These are phyloP conservation scores for Pichia californica DNA, from an alignment of 805 yeast species.

Conservation along the genomic window DNA sequence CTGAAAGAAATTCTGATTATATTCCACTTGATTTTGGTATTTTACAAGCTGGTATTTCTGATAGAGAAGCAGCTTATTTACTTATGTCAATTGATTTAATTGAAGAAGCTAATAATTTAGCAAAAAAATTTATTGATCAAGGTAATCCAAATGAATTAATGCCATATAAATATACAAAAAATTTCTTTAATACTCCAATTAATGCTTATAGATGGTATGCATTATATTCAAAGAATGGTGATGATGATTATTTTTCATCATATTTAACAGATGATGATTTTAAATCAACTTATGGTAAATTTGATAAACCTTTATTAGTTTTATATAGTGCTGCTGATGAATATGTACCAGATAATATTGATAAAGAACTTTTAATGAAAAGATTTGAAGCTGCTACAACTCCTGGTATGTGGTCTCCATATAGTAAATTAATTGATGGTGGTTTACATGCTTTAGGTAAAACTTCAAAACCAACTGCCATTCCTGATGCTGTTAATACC, in stretches of 20 bases:
- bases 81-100: constrained; percentile 14
- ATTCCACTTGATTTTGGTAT: constrained; percentile 43
- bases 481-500: constrained; percentile 9
- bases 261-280: constrained; percentile 46
- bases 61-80: constrained; percentile 39
- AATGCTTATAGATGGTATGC: constrained; percentile 71
- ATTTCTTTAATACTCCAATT: constrained; percentile 50
- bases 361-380: constrained; percentile 40
- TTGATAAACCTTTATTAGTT: constrained; percentile 44
- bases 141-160: constrained; percentile 47
- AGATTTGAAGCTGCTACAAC: constrained; percentile 43
- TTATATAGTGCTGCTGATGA: constrained; percentile 59
- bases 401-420: constrained; percentile 42
- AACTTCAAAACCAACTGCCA: constrained; percentile 27
- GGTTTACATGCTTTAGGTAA: constrained; percentile 52
- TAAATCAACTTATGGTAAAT: constrained; percentile 46
- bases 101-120: constrained; percentile 22
- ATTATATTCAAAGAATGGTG: constrained; percentile 51
- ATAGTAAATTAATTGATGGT: constrained; percentile 48
- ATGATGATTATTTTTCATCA: constrained; percentile 65
- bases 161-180: constrained; percentile 42
- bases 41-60: constrained; percentile 74
- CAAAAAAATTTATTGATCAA: constrained; percentile 32
- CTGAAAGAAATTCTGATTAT: constrained; percentile 10
- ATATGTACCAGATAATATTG: constrained; percentile 47